phyloP scores from a whole-genome alignment of 1,284 basidiomycete species.

The Pseudozyma tsukubaensis region DNA sequence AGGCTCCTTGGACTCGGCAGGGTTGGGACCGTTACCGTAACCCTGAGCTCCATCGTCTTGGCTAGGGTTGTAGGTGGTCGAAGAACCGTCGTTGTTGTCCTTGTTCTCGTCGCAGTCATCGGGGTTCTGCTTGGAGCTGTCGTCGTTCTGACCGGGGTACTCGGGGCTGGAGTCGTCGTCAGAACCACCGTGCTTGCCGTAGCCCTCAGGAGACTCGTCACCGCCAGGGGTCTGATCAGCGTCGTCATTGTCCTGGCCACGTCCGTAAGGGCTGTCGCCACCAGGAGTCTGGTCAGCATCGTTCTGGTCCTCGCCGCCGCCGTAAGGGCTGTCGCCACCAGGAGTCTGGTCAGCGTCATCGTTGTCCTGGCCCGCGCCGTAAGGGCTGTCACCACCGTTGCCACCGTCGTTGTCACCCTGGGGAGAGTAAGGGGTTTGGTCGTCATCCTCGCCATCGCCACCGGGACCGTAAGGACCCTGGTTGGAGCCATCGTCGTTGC shows the following conservation, averaged over 20 bases:
- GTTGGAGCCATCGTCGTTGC: not conserved
- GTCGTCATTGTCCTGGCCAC: not conserved
- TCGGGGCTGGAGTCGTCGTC: not conserved
- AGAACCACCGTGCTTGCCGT: too few species aligned
- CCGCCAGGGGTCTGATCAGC: not conserved
- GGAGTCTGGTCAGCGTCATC: too few species aligned
- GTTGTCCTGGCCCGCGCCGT: too few species aligned
- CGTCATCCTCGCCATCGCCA: not conserved
- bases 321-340: not conserved
- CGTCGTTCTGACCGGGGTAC: not conserved
- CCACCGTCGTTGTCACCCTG: not conserved
- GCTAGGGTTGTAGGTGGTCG: not conserved
- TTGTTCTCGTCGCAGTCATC: slow-evolving; percentile 18
- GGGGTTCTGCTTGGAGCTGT: not conserved
- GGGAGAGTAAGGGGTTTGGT: not conserved
- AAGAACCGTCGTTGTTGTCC: not conserved
- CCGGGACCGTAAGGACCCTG: not conserved
- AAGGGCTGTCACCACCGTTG: not conserved
- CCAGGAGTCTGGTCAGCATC: not conserved
- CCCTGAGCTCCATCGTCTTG: not conserved
- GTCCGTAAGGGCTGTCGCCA: not conserved
- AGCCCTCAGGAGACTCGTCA: too few species aligned
- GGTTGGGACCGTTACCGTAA: not conserved
- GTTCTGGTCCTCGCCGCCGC: not conserved
- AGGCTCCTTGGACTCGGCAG: not conserved